Evolutionary conservation across 371 early-diverging fungal genomes (phyloP), one percentile per base, ranked within the genome.

Genomic region (Funneliformis caledonium): DNA sequence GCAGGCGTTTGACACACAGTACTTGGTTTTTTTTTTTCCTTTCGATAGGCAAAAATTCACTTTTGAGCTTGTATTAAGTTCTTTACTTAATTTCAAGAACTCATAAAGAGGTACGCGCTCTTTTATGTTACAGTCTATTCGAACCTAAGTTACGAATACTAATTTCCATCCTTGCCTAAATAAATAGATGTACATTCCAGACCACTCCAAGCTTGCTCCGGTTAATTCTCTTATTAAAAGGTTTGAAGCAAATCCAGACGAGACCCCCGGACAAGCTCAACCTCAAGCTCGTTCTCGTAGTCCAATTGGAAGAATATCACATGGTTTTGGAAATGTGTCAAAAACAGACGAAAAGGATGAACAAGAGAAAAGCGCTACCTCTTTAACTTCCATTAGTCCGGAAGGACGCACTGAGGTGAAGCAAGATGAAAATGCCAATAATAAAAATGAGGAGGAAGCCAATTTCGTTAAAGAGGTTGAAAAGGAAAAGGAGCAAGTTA

Each of bases 181-280:
- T 31, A 48, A 37, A 48, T 65, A 77, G 77, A 77, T 77, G 77
- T 65, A 65, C 45, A 77, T 77, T 77, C 77, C 77, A 45, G 77
- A 77, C 77, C 64, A 77, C 37, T 31, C 47, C 14, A 77, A 77
- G 2, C 64, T 77, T 50, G 47, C 8, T 2, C 50, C 77, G 5
- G 77, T 77, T 22, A 1, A 31, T 16, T 26, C 26, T 11, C 47
- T 65, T 65, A 77, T 77, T 50, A 65, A 77, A 16, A 42, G 47
- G 33, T 77, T 77, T 50, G 77, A 77, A 50, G 10, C 64, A 7
- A 62, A 43, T 16, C 43, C 48, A 43, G 77, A 77, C 50, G 62
- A 50, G 50, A 47, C 45, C 9, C 19, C 48, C 48, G 60, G 26
- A 14, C 77, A 65, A 19, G 0, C 62, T 10, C 60, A 76, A 31